A percentile compares a stretch with the other conserved stretches of the same genome.
Conservation (phyloP, 139 green algal species). For the Astrephomene gubernaculifera region DNA sequence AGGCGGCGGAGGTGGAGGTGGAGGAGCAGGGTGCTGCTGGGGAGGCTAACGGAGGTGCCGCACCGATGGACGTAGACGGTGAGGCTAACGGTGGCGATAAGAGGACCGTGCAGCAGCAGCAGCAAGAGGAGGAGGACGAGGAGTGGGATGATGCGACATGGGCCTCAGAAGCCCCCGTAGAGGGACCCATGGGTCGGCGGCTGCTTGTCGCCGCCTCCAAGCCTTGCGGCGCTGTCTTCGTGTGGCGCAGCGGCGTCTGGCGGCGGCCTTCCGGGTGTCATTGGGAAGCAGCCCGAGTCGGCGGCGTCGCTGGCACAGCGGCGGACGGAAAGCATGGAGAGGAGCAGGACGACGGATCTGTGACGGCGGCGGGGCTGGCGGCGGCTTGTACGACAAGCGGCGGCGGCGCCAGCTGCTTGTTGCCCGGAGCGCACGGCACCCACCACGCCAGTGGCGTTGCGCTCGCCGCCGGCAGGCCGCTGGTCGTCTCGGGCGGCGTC, state of each 20-base stretch:
- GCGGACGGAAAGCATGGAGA: no score
- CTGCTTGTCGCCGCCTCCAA: slow-evolving; percentile 26
- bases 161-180: neutral
- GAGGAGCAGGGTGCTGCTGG: neutral
- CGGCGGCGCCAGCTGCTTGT: slow-evolving; percentile 27
- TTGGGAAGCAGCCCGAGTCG: no score
- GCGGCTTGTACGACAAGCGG: neutral
- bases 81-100: no score
- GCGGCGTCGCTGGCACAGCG: no score
- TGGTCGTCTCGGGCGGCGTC: slow-evolving; percentile 12
- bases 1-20: neutral
- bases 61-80: slow-evolving; percentile 3
- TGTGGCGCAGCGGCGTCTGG: neutral
- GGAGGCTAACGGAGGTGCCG: neutral
- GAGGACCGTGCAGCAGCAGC: neutral
- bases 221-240: slow-evolving; percentile 9
- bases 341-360: neutral
- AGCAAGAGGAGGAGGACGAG: neutral
- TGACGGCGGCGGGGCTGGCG: neutral
- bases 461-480: slow-evolving; percentile 6
- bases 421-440: slow-evolving; percentile 5
- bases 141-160: no score
- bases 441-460: neutral
- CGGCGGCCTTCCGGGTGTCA: neutral
- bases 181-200: neutral